A percentile compares a stretch with the other conserved stretches of the same genome.
Conservation (phyloP, 1,139 yeast genomes). For the Zygoascus hellenicus region DNA sequence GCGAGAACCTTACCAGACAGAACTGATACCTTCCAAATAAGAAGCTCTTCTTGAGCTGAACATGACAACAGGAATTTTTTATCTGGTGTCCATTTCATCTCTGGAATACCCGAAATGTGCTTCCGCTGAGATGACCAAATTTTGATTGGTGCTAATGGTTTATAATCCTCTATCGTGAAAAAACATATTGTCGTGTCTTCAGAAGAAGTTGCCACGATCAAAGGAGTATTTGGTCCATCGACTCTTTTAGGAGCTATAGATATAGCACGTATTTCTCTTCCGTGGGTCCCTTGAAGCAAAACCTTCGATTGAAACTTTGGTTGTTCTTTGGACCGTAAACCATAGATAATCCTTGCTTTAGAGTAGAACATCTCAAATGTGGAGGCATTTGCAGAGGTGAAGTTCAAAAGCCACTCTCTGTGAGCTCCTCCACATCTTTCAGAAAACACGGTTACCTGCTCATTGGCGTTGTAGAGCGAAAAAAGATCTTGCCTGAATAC, state of each 20-base stretch:
- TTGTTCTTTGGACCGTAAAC: constrained; percentile 13
- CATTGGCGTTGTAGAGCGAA: constrained; percentile 77
- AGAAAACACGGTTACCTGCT: constrained; percentile 61
- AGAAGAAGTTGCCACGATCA: constrained; percentile 61
- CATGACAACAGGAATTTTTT: constrained; percentile 54
- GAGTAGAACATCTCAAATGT: constrained; percentile 45
- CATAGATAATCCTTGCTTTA: constrained; percentile 38
- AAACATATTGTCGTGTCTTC: constrained; percentile 80
- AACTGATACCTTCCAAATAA: constrained; percentile 58
- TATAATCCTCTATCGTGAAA: constrained; percentile 44
- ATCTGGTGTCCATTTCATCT: constrained; percentile 52
- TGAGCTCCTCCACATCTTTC: constrained; percentile 92
- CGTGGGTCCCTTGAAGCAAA: constrained; percentile 67
- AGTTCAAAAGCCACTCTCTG: constrained; percentile 58
- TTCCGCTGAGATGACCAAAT: constrained; percentile 61
- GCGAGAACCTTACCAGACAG: constrained; percentile 21
- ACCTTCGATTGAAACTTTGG: constrained; percentile 29
- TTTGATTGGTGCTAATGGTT: neutral
- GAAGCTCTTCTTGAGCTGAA: constrained; percentile 88
- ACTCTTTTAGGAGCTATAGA: constrained; percentile 27
- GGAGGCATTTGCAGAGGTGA: constrained; percentile 14
- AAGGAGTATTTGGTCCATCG: constrained; percentile 13
- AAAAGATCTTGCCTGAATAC: constrained; percentile 82
- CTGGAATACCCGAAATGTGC: constrained; percentile 86
- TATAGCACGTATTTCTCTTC: constrained; percentile 58